phyloP scores from a whole-genome alignment of 2,329 filamentous ascomycete species.

The Trichoderma atroviride region DNA sequence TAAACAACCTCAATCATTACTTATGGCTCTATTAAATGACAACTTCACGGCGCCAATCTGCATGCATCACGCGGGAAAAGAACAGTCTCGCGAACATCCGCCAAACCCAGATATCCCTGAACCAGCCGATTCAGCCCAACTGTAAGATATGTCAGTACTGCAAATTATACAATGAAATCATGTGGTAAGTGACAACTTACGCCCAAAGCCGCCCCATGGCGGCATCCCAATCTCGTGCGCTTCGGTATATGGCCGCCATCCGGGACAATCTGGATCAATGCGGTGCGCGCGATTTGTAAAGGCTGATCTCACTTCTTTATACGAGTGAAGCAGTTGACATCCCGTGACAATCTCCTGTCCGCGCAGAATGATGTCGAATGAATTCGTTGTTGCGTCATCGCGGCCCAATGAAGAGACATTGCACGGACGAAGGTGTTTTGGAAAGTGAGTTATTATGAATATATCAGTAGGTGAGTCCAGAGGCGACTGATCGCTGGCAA shows the following conservation, averaged over 20 bases:
- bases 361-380: constrained; percentile 6
- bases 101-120: constrained; percentile 5
- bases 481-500: not conserved
- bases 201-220: constrained; percentile 8
- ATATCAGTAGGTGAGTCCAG: not conserved
- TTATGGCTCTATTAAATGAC: no score
- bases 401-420: constrained; percentile 5
- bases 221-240: constrained; percentile 8
- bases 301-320: not conserved
- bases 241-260: constrained; percentile 1
- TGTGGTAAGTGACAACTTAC: not conserved
- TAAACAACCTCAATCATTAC: no score
- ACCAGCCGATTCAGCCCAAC: constrained; percentile 9
- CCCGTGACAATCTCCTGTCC: constrained; percentile 8
- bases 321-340: not conserved
- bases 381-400: not conserved
- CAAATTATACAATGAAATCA: not conserved
- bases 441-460: constrained; percentile 6
- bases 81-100: not conserved
- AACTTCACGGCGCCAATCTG: not conserved
- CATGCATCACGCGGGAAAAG: constrained; percentile 10
- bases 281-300: constrained; percentile 2
- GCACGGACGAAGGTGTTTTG: constrained; percentile 6
- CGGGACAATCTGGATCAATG: constrained; percentile 1
- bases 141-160: not conserved